These are phyloP conservation scores for Tetrapisispora namnaoensis DNA, from an alignment of 805 yeast genomes.

Conservation along the genomic window DNA sequence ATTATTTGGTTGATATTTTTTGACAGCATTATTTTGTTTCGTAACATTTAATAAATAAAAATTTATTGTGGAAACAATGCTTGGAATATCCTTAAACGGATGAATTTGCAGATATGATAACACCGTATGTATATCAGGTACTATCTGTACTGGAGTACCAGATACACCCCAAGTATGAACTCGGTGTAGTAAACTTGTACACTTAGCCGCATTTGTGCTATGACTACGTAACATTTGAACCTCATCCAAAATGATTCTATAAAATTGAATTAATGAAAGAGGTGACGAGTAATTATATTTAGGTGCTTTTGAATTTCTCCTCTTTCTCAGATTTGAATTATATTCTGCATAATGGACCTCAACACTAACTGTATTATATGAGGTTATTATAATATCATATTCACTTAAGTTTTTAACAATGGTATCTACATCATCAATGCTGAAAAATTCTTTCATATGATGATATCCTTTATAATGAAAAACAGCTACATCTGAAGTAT, in stretches of 20 bases:
- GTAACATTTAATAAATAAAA: background rate
- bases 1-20: background rate
- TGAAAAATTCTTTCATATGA: constrained; percentile 25
- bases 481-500: constrained; percentile 40
- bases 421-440: constrained; percentile 13
- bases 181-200: constrained; percentile 71
- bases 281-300: constrained; percentile 66
- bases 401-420: constrained; percentile 46
- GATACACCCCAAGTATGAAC: constrained; percentile 95
- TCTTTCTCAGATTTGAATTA: constrained; percentile 38
- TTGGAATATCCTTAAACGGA: constrained; percentile 46
- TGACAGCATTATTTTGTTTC: background rate
- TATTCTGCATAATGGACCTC: constrained; percentile 77
- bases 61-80: constrained; percentile 7
- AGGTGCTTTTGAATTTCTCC: constrained; percentile 20
- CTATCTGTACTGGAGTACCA: constrained; percentile 79
- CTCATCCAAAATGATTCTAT: constrained; percentile 87
- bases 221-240: constrained; percentile 81
- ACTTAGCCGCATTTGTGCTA: constrained; percentile 65
- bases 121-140: constrained; percentile 60
- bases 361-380: constrained; percentile 58
- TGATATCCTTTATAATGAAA: constrained; percentile 54
- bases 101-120: constrained; percentile 53
- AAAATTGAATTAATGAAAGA: constrained; percentile 68
- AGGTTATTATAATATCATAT: constrained; percentile 71